Conservation (phyloP, 2,329 filamentous ascomycete genomes). For the Alternaria infectoria region DNA sequence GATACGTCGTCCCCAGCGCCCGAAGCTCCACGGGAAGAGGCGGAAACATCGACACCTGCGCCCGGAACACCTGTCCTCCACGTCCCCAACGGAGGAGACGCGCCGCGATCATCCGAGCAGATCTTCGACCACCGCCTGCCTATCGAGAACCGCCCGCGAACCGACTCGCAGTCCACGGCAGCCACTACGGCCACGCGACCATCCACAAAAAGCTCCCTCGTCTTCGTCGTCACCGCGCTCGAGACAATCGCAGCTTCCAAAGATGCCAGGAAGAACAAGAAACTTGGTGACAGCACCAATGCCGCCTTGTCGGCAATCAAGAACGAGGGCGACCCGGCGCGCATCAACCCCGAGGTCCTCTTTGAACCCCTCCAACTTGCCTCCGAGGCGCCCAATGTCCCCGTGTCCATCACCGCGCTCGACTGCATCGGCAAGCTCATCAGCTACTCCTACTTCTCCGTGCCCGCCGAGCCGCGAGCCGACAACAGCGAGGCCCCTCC, state of each 20-base stretch:
- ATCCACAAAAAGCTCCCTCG: constrained; percentile 85
- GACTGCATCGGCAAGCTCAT: constrained; percentile 99
- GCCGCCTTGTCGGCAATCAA: constrained; percentile 86
- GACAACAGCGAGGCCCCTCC: constrained; percentile 61
- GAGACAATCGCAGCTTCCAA: constrained; percentile 91
- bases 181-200: constrained; percentile 58
- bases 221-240: constrained; percentile 92
- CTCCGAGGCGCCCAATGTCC: constrained; percentile 82
- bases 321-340: constrained; percentile 73
- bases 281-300: constrained; percentile 80
- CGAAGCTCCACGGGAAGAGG: constrained; percentile 19
- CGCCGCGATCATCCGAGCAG: constrained; percentile 41
- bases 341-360: constrained; percentile 88
- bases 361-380: constrained; percentile 91
- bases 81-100: constrained; percentile 34
- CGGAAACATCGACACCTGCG: constrained; percentile 27
- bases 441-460: constrained; percentile 97
- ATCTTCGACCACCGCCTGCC: constrained; percentile 45
- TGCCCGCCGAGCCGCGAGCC: constrained; percentile 58
- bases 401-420: constrained; percentile 85
- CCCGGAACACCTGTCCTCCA: constrained; percentile 32
- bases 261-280: constrained; percentile 86
- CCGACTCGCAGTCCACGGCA: constrained; percentile 65
- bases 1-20: constrained; percentile 19
- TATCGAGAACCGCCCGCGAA: constrained; percentile 53